Base-by-base conservation (phyloP, 192 early-diverging fungal genomes). In the Coemansia sp. region DNA sequence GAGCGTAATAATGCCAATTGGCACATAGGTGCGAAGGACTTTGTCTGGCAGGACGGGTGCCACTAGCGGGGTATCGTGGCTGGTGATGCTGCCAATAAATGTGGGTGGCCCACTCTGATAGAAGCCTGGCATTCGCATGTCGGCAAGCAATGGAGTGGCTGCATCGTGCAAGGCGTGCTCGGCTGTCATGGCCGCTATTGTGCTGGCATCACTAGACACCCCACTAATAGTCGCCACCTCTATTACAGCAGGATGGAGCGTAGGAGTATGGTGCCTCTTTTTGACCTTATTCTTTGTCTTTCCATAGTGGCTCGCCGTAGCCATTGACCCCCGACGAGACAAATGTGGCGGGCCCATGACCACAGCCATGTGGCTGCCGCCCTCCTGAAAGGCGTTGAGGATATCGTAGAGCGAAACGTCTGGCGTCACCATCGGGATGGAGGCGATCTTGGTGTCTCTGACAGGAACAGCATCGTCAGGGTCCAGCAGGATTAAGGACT, bases 341-440 rank as follows among this genome's bases (percentile, higher is more conserved):
- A 53, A 53, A 19, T 53, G 52, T 53, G 62, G 74, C 29, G 62
- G 57, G n/a, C 75, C 81, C 53, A 75, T 61, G 18, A 89, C 87
- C 38, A 88, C 77, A 4, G 89, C 90, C 88, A 92, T 86, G 54
- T 92, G 90, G 50, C 87, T 88, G 56, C 88, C 83, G 18, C 90
- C 90, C 61, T 89, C 88, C 58, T 92, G 90, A 74, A 92, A 92
- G 44, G 88, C 88, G 68, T 92, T 92, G 43, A 92, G 73, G 33
- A 92, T 90, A 41, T 92, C 90, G 44, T 88, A 81, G 10, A 83
- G 57, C 35, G 82, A 81, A 19, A 56, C 62, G n/a, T 64, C 53
- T 8, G 82, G 56, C 3, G 82, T 77, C 24, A 83, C 71, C 17
- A 73, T 39, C 36, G 82, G 82, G 14, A 83, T 72, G 10, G 56